phyloP scores from a whole-genome alignment of 1,284 basidiomycete genomes.

The Cryptococcus depauperatus region DNA sequence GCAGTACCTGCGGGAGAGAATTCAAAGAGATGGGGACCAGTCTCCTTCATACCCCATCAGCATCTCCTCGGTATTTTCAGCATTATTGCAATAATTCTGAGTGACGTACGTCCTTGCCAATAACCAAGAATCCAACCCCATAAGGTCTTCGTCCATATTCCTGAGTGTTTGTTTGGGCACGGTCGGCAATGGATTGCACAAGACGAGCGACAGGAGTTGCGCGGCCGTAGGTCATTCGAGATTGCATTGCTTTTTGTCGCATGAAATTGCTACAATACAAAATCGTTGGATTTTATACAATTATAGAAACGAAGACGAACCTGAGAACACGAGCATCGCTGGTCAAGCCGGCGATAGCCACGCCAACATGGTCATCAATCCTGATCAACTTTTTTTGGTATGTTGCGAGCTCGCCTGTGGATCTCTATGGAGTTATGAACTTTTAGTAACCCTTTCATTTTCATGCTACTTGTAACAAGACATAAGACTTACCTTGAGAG shows the following conservation, averaged over 20 bases:
- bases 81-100: neutral
- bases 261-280: slow-evolving; percentile 78
- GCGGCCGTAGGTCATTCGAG: slow-evolving; percentile 88
- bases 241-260: slow-evolving; percentile 96
- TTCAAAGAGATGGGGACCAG: slow-evolving; percentile 94
- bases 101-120: slow-evolving; percentile 67
- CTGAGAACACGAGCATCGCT: slow-evolving; percentile 95
- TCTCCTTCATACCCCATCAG: slow-evolving; percentile 51
- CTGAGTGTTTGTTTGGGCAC: slow-evolving; percentile 99
- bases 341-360: slow-evolving; percentile 95
- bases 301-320: slow-evolving; percentile 47
- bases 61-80: no score
- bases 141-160: slow-evolving; percentile 96
- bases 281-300: neutral
- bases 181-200: slow-evolving; percentile 89
- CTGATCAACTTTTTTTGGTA: slow-evolving; percentile 99
- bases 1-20: slow-evolving; percentile 96
- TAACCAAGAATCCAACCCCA: slow-evolving; percentile 96
- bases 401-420: slow-evolving; percentile 94
- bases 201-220: slow-evolving; percentile 89
- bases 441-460: neutral
- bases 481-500: slow-evolving; percentile 63
- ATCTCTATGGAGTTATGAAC: slow-evolving; percentile 55
- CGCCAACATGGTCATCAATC: slow-evolving; percentile 98
- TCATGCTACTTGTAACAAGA: neutral